These are phyloP conservation scores for Ophiostoma quercus DNA, from an alignment of 2,329 filamentous ascomycete genomes.

Conservation along the genomic window DNA sequence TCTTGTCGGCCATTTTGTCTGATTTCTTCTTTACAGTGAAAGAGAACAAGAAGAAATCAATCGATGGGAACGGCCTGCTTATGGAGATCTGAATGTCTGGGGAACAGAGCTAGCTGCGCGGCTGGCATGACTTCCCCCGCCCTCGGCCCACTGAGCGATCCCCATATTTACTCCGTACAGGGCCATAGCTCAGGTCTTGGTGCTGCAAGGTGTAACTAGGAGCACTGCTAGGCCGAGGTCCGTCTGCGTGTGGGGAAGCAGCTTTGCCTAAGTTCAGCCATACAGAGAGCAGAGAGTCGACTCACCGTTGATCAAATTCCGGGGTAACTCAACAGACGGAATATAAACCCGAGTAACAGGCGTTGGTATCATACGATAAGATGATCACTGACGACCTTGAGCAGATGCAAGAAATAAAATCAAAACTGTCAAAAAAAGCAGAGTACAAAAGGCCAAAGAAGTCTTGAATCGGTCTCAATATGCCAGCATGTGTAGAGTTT, in stretches of 20 bases:
- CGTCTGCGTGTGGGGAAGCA: constrained; percentile 21
- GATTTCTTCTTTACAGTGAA: too few species aligned
- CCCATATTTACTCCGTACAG: constrained; percentile 12
- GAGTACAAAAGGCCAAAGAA: too few species aligned
- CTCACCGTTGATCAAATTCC: background rate
- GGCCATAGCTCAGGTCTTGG: constrained; percentile 1
- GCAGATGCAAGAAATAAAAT: too few species aligned
- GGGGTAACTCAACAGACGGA: constrained; percentile 2
- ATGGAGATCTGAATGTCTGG: constrained; percentile 9
- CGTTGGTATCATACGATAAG: too few species aligned
- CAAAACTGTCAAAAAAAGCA: too few species aligned
- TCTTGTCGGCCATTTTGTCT: constrained; percentile 40
- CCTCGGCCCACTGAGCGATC: constrained; percentile 21
- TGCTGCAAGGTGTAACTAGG: background rate
- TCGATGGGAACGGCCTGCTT: background rate
- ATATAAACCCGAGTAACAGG: background rate
- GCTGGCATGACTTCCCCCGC: background rate
- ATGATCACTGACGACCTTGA: too few species aligned
- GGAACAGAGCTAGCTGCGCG: background rate
- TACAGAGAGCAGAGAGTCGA: background rate
- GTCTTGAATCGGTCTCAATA: too few species aligned
- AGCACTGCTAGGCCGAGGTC: constrained; percentile 22
- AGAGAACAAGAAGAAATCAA: too few species aligned
- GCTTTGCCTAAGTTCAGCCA: background rate
- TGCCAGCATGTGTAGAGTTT: too few species aligned